A percentile compares a stretch with the other conserved stretches of the same genome.
phyloP scores from a whole-genome alignment of 139 green algal genomes.

The Medakamo hakoo region DNA sequence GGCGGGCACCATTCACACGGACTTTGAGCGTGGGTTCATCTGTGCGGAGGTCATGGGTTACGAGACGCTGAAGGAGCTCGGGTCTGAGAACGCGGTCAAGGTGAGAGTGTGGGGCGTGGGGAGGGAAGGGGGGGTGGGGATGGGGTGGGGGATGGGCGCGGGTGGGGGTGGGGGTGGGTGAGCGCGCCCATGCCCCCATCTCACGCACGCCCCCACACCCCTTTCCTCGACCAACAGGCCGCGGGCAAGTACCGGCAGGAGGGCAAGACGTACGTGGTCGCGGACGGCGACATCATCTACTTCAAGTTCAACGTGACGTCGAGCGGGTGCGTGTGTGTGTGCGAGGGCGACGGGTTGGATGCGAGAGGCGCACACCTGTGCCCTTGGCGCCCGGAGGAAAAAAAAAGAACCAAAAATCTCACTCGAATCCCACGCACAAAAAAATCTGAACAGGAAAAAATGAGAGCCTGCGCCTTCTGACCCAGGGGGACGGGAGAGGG shows the following conservation, averaged over 20 bases:
- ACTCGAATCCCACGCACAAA: too few relatives aligned
- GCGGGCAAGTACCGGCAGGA: conserved; percentile 93
- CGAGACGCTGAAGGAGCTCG: conserved; percentile 66
- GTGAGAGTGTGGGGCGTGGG: conserved; percentile 4
- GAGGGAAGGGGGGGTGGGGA: neutral
- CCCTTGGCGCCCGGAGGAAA: too few relatives aligned
- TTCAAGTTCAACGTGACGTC: conserved; percentile 82
- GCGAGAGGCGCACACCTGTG: too few relatives aligned
- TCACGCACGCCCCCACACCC: neutral
- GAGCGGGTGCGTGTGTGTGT: conserved; percentile 19
- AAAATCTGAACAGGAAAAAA: too few relatives aligned
- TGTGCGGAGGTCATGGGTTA: conserved; percentile 87
- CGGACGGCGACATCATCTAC: conserved; percentile 82
- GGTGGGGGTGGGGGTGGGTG: too few relatives aligned
- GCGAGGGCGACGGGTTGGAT: too few relatives aligned
- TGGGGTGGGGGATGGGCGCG: too few relatives aligned
- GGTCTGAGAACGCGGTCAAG: conserved; percentile 61
- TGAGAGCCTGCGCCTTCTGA: too few relatives aligned
- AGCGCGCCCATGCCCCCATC: neutral
- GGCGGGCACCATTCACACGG: conserved; percentile 89
- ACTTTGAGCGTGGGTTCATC: conserved; percentile 99
- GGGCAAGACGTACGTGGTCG: conserved; percentile 90
- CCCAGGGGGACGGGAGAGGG: too few relatives aligned
- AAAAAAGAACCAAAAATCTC: too few relatives aligned
- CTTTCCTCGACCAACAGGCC: conserved; percentile 57